Evolutionary conservation across 106 monocot species (phyloP), one percentile per base, ranked within the genome.

Genomic region (Phalaenopsis aphrodite): DNA sequence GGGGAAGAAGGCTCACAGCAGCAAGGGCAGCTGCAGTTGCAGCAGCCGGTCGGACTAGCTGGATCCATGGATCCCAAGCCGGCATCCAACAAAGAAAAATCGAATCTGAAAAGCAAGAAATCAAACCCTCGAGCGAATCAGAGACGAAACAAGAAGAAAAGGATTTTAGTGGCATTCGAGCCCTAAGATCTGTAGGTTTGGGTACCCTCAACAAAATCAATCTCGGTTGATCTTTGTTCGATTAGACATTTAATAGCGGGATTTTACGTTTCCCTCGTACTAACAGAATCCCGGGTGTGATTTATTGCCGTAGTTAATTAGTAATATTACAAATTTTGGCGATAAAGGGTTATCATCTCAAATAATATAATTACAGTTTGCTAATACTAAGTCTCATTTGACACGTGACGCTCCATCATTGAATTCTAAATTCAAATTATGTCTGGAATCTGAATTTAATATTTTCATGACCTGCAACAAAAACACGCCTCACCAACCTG

Each of bases 11-110:
- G 3, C 2, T 14, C 58, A 57, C 3, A 55, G 57, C 78, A 78
- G 78, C 56, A 18, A 41, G 78, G 57, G 78, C 57, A 58, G 57
- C 56, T 57, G 57, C 78, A 78, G 78, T 38, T 57, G 78, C 78
- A 78, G 11, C 76, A 21, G 11, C 47, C 76, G 49, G 49, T 76
- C 56, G 78, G 41, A 24, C 49, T 24, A n/a, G 9, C 37, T 16
- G 55, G 57, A 58, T 78, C 78, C 78, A 78, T 78, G 57, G 15
- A 49, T 24, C 41, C 49, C 76, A 30, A 49, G 24, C 14, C 76
- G 76, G 76, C 76, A 76, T 76, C 43, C 74, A n/a, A 52, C 12
- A 52, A 47, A 76, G 42, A 76, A 43, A 52, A 76, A 12, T 52
- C 48, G 49, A 48, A 23, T 9, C 76, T 69, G 18, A 2, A 17